Evolutionary conservation across 192 early-diverging fungal genomes (phyloP), one percentile per base, ranked within the genome.

Genomic region (Coemansia sp.): DNA sequence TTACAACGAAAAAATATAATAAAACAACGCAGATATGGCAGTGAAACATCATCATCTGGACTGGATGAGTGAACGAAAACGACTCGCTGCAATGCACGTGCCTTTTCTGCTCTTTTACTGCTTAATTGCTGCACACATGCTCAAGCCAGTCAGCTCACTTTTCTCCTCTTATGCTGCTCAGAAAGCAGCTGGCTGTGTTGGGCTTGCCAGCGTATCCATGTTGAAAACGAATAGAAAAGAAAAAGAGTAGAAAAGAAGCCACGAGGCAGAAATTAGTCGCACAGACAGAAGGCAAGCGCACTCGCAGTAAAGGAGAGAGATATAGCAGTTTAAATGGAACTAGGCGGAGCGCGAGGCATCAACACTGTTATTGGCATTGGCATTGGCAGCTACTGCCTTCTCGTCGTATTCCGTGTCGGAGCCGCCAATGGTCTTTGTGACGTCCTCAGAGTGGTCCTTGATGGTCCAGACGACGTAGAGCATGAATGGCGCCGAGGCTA

Each of bases 391-490:
- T 52, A 21, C 41, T 6, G 65, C 61, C 62, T 76, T 82, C 51
- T 82, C 79, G 37, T 46, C 54, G n/a, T 63, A 57, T 22, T 37
- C 57, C 9, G 66, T 39, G 32, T 67, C 69, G 15, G 56, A 63
- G 36, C 32, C 64, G 13, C 61, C 61, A n/a, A 52, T 56, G 10
- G 45, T 43, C 42, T 72, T 70, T 54, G 15, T 43, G 22, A 47
- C 32, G 49, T 72, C 73, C 42, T 81, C 78, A 7, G 63, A 67
- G 63, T 81, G 78, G 8, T 85, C 85, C 65, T 80, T 77, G 63
- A 88, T 80, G 9, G 61, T 71, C 70, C 75, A 84, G 54, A 87
- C 71, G n/a, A 89, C 88, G 21, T 77, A 64, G 26, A 71, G 57
- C 73, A 89, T 87, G 9, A 82, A 56, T 2, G 82, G 74, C 12